Evolutionary conservation across 768 basidiomycete genomes (phyloP).

Genomic region (Tricholoma sp.): DNA sequence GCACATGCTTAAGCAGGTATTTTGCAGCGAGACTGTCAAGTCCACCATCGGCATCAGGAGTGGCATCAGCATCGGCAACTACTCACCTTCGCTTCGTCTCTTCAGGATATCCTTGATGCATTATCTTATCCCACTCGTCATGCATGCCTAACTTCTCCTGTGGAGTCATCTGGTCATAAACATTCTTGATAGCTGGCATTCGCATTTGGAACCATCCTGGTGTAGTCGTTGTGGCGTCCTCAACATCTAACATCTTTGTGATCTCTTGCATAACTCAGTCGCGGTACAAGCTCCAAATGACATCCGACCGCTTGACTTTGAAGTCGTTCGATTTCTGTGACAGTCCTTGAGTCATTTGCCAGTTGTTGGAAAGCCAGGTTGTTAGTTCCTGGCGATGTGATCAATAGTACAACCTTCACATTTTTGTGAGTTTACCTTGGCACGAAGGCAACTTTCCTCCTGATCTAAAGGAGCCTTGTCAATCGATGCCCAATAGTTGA

Average conservation of each 20-base stretch:
- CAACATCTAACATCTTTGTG: not conserved
- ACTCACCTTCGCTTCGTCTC: too few species aligned
- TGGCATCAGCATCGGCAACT: not conserved
- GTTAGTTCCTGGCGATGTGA: too few species aligned
- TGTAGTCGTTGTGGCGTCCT: not conserved
- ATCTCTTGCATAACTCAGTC: not conserved
- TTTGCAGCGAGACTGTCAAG: not conserved
- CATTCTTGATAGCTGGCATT: not conserved
- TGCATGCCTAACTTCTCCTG: not conserved
- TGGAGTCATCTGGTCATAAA: not conserved
- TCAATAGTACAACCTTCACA: not conserved
- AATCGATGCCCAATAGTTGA: too few species aligned
- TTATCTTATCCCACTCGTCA: too few species aligned
- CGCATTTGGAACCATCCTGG: not conserved
- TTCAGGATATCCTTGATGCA: too few species aligned
- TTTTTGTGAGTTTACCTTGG: not conserved
- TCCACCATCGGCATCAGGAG: too few species aligned
- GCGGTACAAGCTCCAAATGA: not conserved
- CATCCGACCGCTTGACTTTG: not conserved
- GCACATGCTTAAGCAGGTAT: not conserved
- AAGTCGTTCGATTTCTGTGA: not conserved
- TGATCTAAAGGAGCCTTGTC: constrained; percentile 23
- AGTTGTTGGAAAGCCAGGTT: too few species aligned
- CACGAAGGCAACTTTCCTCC: not conserved
- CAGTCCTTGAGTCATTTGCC: too few species aligned